Conservation (phyloP, 805 yeast species). For the Ogataea pignaliae region DNA sequence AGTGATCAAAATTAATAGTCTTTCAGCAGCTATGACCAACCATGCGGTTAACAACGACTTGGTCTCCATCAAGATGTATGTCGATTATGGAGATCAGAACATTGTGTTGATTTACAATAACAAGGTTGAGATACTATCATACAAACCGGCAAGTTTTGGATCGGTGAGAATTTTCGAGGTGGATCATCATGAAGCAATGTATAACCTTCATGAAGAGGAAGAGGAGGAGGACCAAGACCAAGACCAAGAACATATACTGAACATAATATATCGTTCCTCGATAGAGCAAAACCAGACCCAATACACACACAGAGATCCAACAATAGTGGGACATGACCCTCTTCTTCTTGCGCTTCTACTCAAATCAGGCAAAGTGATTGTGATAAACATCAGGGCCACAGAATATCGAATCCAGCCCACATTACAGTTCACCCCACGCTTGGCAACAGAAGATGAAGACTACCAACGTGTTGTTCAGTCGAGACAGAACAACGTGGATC, state of each 20-base stretch:
- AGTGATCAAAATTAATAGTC: slow-evolving; percentile 1
- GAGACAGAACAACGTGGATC: slow-evolving; percentile 14
- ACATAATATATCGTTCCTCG: slow-evolving; percentile 17
- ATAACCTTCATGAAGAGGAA: background rate
- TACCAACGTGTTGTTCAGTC: slow-evolving; percentile 10
- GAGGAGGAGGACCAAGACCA: background rate
- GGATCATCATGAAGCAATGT: slow-evolving; percentile 4
- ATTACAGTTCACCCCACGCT: slow-evolving; percentile 17
- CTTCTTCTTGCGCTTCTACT: slow-evolving; percentile 30
- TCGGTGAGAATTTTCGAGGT: slow-evolving; percentile 4
- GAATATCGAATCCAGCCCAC: slow-evolving; percentile 18
- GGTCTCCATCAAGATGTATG: slow-evolving; percentile 15
- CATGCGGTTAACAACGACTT: background rate
- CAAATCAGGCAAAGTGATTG: slow-evolving; percentile 36
- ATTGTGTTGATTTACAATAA: slow-evolving; percentile 17
- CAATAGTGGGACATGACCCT: slow-evolving; percentile 28
- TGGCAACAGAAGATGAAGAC: slow-evolving; percentile 18
- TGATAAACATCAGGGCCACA: slow-evolving; percentile 37
- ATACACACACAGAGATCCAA: slow-evolving; percentile 9
- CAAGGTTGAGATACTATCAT: slow-evolving; percentile 21
- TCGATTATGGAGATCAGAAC: slow-evolving; percentile 30
- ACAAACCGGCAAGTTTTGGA: slow-evolving; percentile 5
- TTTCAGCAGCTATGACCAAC: no score
- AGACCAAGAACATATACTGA: background rate
- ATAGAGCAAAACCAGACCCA: slow-evolving; percentile 21